phyloP scores from a whole-genome alignment of 768 basidiomycete genomes.

The Trametes gibbosa region DNA sequence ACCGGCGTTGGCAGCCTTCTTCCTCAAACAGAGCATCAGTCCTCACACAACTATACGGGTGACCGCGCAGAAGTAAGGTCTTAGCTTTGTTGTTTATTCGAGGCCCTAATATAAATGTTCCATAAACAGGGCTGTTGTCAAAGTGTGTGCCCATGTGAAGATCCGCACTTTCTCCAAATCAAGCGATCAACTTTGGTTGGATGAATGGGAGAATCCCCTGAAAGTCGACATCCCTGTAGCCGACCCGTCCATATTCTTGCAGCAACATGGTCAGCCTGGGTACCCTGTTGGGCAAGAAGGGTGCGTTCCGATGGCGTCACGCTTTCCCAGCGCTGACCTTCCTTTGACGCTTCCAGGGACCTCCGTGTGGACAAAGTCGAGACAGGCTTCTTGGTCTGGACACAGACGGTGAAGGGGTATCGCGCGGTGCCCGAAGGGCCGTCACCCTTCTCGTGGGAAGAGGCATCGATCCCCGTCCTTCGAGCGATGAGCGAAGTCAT shows the following conservation, averaged over 20 bases:
- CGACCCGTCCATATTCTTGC: slow-evolving; percentile 50
- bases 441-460: slow-evolving; percentile 51
- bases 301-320: slow-evolving; percentile 4
- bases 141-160: slow-evolving; percentile 67
- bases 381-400: slow-evolving; percentile 81
- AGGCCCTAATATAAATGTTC: not conserved
- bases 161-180: slow-evolving; percentile 69
- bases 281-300: slow-evolving; percentile 16
- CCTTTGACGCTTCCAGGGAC: slow-evolving; percentile 32
- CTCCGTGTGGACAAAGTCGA: slow-evolving; percentile 70
- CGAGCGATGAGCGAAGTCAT: slow-evolving; percentile 49
- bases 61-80: slow-evolving; percentile 58
- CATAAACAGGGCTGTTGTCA: slow-evolving; percentile 59
- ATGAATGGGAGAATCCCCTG: slow-evolving; percentile 68
- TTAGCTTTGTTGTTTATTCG: not conserved
- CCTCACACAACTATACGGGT: slow-evolving; percentile 67
- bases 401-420: slow-evolving; percentile 61
- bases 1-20: slow-evolving; percentile 56
- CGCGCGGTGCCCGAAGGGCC: slow-evolving; percentile 35
- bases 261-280: slow-evolving; percentile 34
- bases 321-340: slow-evolving; percentile 1
- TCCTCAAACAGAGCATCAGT: slow-evolving; percentile 64
- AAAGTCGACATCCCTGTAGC: slow-evolving; percentile 42
- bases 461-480: slow-evolving; percentile 47
- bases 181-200: slow-evolving; percentile 67